Conservation (phyloP, 2,329 filamentous ascomycete species). For the Beauveria asiatica region DNA sequence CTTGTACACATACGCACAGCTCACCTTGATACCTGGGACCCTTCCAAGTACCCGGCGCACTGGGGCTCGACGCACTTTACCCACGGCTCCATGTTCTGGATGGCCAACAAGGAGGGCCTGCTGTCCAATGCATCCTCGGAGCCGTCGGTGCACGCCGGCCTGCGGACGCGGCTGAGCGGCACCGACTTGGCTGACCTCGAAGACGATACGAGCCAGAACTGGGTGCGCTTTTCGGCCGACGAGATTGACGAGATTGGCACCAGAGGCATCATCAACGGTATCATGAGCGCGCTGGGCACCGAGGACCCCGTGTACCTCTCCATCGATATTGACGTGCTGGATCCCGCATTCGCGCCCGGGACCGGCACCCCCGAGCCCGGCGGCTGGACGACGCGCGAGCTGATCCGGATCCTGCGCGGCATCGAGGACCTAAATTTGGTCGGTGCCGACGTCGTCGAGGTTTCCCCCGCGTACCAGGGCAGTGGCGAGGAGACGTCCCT, state of each 20-base stretch:
- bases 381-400: constrained; percentile 82
- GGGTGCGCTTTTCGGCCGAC: constrained; percentile 66
- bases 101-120: constrained; percentile 72
- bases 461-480: constrained; percentile 72
- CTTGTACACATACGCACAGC: constrained; percentile 18
- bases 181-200: constrained; percentile 57
- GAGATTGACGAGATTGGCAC: constrained; percentile 80
- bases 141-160: constrained; percentile 69
- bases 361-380: constrained; percentile 87
- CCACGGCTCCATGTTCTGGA: constrained; percentile 88
- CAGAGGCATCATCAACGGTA: constrained; percentile 58
- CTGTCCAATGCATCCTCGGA: constrained; percentile 56
- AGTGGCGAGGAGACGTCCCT: constrained; percentile 67
- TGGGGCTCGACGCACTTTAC: constrained; percentile 64
- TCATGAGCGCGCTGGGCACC: constrained; percentile 64
- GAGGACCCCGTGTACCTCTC: constrained; percentile 73
- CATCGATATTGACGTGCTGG: constrained; percentile 76
- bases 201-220: constrained; percentile 63
- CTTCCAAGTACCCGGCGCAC: constrained; percentile 66
- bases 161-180: constrained; percentile 66
- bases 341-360: constrained; percentile 59
- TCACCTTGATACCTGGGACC: constrained; percentile 82
- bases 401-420: constrained; percentile 74
- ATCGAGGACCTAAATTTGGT: constrained; percentile 79
- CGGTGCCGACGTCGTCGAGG: constrained; percentile 85